Conservation (phyloP, 1,284 basidiomycete species). For the Sanghuangporus baumii region DNA sequence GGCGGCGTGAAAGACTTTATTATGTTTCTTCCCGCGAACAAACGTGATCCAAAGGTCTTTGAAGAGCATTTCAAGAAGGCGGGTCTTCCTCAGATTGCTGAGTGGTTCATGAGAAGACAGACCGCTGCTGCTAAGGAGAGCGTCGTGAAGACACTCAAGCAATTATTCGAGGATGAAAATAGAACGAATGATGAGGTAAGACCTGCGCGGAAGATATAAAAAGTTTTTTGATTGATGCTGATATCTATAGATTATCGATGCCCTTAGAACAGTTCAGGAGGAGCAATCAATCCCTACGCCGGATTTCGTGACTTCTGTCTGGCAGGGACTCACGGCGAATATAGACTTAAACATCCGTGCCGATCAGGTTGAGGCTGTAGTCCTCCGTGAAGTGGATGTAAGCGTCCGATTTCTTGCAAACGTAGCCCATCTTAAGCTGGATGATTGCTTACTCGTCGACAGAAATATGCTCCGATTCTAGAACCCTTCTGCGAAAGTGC, state of each 20-base stretch:
- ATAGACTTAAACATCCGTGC: conserved; percentile 85
- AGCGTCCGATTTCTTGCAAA: conserved; percentile 22
- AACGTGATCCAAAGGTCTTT: conserved; percentile 66
- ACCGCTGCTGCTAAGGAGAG: conserved; percentile 67
- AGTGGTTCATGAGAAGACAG: conserved; percentile 90
- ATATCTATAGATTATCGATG: conserved; percentile 57
- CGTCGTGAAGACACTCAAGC: conserved; percentile 57
- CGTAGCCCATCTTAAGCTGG: background rate
- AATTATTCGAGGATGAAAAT: conserved; percentile 43
- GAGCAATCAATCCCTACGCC: conserved; percentile 70
- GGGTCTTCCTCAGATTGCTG: conserved; percentile 72
- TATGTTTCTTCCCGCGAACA: conserved; percentile 82
- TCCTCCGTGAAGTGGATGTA: conserved; percentile 80
- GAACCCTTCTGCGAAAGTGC: conserved; percentile 84
- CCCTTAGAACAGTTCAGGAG: conserved; percentile 65
- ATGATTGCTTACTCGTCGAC: conserved; percentile 10
- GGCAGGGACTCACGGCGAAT: conserved; percentile 83
- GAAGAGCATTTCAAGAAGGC: conserved; percentile 85
- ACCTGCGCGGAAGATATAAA: background rate
- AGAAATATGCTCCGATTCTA: conserved; percentile 82
- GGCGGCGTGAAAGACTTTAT: conserved; percentile 84
- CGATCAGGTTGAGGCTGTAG: conserved; percentile 85
- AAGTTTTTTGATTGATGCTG: background rate
- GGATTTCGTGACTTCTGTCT: conserved; percentile 85
- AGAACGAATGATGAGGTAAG: conserved; percentile 18